Evolutionary conservation across 2,329 filamentous ascomycete genomes (phyloP).

Genomic region (Cladosporium sp.): DNA sequence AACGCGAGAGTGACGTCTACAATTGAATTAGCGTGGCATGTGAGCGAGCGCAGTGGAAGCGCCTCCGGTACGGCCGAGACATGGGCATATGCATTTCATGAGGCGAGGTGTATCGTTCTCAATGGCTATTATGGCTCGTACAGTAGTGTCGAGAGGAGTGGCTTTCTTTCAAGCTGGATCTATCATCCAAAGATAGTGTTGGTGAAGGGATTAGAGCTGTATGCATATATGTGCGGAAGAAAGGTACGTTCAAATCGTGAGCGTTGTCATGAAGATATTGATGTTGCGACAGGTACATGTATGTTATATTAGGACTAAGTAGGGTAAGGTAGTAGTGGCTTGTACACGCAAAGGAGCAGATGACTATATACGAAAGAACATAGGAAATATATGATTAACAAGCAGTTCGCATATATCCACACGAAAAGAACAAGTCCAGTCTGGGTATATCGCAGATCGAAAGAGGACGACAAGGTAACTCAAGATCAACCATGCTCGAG

Average conservation of each 20-base stretch:
- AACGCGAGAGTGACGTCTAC: neutral
- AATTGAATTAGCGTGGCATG: neutral
- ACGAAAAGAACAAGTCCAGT: conserved; percentile 19
- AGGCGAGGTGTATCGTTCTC: too few relatives aligned
- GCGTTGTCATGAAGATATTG: neutral
- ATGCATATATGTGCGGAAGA: too few relatives aligned
- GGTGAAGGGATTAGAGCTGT: too few relatives aligned
- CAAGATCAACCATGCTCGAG: neutral
- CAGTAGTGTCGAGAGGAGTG: too few relatives aligned
- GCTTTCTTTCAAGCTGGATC: too few relatives aligned
- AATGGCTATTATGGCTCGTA: too few relatives aligned
- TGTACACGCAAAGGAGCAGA: neutral
- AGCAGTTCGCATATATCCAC: conserved; percentile 1
- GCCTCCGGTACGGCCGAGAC: neutral
- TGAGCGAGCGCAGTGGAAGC: neutral
- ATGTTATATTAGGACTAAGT: conserved; percentile 12
- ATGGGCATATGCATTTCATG: neutral
- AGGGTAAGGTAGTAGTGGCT: neutral
- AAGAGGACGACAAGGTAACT: neutral
- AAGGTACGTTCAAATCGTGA: too few relatives aligned
- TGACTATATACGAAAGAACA: conserved; percentile 13
- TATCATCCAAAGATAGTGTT: too few relatives aligned
- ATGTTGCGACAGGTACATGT: neutral
- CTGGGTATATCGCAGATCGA: conserved; percentile 24
- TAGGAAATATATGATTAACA: conserved; percentile 2